Evolutionary conservation across 192 early-diverging fungal genomes (phyloP), one percentile per base, ranked within the genome.

Genomic region (Mortierella antarctica): DNA sequence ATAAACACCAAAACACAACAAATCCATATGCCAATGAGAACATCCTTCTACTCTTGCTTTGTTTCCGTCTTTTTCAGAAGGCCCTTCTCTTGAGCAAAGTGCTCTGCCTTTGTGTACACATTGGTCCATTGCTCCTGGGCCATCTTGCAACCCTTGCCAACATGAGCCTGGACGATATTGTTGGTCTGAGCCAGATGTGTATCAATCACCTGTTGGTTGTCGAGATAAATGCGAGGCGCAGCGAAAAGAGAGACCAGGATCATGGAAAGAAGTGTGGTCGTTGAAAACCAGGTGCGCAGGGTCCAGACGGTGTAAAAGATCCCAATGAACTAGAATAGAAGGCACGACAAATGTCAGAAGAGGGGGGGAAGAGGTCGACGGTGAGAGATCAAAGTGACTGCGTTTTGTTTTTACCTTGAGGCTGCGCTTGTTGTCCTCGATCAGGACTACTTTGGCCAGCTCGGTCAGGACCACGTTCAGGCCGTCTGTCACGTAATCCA

Each of bases 211-310:
- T 40, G 20, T 49, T 80, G 77, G 54, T 80, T 80, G 23, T 80
- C 77, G 51, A 80, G 47, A 55, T 80, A 80, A 1, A 80, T 13
- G 15, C 77, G 77, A 46, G 77, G 77, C 0, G 62, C 64, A 46
- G 77, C 65, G 21, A 80, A 80, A 41, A 72, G 46, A 11, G 70
- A 72, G 47, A 80, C 49, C 52, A 80, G 46, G 39, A 80, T 61
- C 45, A 70, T 50, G 31, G 67, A 55, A 39, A 80, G 55, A 0
- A 80, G 70, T 0, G 77, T 72, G 3, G 77, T 80, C 21, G 70
- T 80, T 8, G 77, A 67, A 60, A 80, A 80, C 77, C 77, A 80
- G 23, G 65, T 80, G 39, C 77, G 77, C 15, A 80, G 77, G 41
- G 77, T 80, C 77, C 77, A 80, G 65, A 80, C 41, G 14, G 53